phyloP scores from a whole-genome alignment of 257 asterid genomes.

The Solanum chilense region DNA sequence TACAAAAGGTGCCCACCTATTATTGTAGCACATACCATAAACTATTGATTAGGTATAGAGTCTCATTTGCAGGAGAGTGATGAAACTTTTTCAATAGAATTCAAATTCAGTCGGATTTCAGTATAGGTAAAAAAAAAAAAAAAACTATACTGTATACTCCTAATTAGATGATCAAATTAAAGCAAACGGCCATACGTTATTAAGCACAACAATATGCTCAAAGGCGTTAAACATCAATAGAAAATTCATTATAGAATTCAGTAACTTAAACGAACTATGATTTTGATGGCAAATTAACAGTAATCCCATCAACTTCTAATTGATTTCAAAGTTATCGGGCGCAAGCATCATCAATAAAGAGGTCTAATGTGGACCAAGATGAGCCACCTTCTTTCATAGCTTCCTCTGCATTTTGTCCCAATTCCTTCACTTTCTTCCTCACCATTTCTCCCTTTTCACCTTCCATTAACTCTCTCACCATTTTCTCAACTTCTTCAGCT shows the following conservation, averaged over 20 bases:
- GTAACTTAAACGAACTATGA: too few relatives aligned
- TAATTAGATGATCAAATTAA: too few relatives aligned
- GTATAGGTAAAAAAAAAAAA: too few relatives aligned
- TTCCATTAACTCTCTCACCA: slow-evolving; percentile 38
- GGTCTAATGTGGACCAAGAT: neutral
- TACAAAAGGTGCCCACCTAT: neutral
- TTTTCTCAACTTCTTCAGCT: slow-evolving; percentile 43
- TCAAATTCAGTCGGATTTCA: too few relatives aligned
- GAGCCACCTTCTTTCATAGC: slow-evolving; percentile 46
- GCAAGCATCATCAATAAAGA: neutral
- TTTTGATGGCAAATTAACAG: neutral
- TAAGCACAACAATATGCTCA: too few relatives aligned
- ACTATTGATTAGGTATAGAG: too few relatives aligned
- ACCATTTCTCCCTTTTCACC: slow-evolving; percentile 46
- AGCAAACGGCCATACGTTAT: too few relatives aligned
- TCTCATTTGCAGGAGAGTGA: fast-evolving
- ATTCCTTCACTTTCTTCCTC: slow-evolving; percentile 62
- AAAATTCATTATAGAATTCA: too few relatives aligned
- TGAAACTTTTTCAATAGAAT: too few relatives aligned
- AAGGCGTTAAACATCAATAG: too few relatives aligned
- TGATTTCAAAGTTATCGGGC: neutral
- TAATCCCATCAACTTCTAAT: neutral
- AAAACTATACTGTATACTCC: too few relatives aligned
- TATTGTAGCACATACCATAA: neutral
- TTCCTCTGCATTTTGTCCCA: slow-evolving; percentile 62